phyloP scores from a whole-genome alignment of 441 rosid species.

The Daphne laureola region DNA sequence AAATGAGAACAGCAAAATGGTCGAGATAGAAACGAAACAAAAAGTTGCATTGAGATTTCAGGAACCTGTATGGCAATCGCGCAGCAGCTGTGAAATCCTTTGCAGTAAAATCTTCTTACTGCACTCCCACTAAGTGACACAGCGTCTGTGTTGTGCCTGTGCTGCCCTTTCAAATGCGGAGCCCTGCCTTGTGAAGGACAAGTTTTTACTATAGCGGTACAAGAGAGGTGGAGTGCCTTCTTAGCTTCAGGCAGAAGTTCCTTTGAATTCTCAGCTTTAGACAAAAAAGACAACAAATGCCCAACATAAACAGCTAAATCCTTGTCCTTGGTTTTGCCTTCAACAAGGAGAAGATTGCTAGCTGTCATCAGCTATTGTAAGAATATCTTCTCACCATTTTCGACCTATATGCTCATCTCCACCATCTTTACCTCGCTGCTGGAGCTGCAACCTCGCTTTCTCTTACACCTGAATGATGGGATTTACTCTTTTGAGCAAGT shows the following conservation, averaged over 20 bases:
- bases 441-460: background rate
- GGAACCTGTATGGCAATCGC: background rate
- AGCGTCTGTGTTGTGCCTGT: too few relatives aligned
- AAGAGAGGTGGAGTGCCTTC: too few relatives aligned
- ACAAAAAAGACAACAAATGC: background rate
- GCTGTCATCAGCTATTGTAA: slow-evolving; percentile 25
- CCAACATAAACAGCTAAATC: background rate
- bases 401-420: too few relatives aligned
- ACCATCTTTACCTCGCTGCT: background rate
- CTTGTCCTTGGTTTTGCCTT: slow-evolving; percentile 19
- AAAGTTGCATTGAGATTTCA: slow-evolving; percentile 1
- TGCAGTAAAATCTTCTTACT: too few relatives aligned
- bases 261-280: slow-evolving; percentile 18
- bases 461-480: slow-evolving; percentile 15
- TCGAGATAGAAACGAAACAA: background rate
- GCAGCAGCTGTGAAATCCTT: background rate
- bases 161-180: too few relatives aligned
- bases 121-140: too few relatives aligned
- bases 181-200: too few relatives aligned
- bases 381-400: slow-evolving; percentile 15
- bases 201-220: too few relatives aligned
- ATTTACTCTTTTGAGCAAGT: slow-evolving; percentile 6
- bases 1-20: background rate
- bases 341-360: slow-evolving; percentile 22
- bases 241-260: background rate